phyloP scores from a whole-genome alignment of 2,329 filamentous ascomycete species.

The Paecilomyces sp. region DNA sequence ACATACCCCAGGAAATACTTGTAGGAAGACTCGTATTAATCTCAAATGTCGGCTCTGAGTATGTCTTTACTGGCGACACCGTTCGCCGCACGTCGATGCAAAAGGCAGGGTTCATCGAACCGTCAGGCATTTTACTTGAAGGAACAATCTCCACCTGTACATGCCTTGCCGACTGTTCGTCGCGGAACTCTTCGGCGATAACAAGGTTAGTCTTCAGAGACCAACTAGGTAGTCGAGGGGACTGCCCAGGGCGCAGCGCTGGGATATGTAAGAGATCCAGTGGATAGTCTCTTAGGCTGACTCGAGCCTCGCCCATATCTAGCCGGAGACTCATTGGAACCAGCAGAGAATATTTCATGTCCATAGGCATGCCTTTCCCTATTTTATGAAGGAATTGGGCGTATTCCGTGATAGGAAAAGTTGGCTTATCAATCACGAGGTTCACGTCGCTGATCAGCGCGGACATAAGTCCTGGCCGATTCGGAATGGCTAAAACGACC shows the following conservation, averaged over 20 bases:
- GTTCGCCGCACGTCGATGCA: constrained; percentile 82
- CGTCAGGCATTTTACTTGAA: constrained; percentile 51
- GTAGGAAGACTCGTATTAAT: constrained; percentile 92
- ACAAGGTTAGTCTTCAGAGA: constrained; percentile 88
- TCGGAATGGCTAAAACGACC: constrained; percentile 75
- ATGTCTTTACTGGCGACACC: constrained; percentile 91
- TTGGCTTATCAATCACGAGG: constrained; percentile 82
- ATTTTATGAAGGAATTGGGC: constrained; percentile 79
- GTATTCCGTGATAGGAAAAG: constrained; percentile 74
- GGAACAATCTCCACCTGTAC: constrained; percentile 81
- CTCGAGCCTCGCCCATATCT: constrained; percentile 79
- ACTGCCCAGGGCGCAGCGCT: constrained; percentile 69
- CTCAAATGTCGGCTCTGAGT: constrained; percentile 83
- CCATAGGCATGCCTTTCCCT: constrained; percentile 91
- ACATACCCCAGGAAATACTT: constrained; percentile 92
- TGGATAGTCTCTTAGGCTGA: constrained; percentile 89
- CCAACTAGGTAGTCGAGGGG: constrained; percentile 70
- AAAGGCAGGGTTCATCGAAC: constrained; percentile 58
- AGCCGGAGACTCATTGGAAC: constrained; percentile 85
- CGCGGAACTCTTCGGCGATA: constrained; percentile 86
- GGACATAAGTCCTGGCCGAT: constrained; percentile 75
- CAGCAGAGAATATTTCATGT: constrained; percentile 84
- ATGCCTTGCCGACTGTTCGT: constrained; percentile 69
- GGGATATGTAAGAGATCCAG: constrained; percentile 88
- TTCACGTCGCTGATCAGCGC: constrained; percentile 77